Evolutionary conservation across 371 early-diverging fungal genomes (phyloP).

Genomic region (Mucor saturninus): DNA sequence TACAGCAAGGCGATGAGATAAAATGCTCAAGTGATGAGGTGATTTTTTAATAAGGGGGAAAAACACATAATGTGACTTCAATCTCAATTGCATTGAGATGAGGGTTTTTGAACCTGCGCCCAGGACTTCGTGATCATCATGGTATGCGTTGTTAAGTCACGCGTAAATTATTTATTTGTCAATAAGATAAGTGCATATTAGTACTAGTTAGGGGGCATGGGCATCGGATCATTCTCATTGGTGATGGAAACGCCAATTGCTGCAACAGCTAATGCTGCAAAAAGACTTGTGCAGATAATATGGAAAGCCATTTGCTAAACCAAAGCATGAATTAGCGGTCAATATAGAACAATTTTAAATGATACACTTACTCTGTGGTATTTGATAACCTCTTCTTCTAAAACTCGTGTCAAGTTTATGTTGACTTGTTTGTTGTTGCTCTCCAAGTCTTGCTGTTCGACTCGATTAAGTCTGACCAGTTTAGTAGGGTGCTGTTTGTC

Average conservation of each 20-base stretch:
- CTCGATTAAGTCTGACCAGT: background rate
- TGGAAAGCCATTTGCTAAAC: conserved; percentile 18
- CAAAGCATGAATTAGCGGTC: background rate
- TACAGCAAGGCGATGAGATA: background rate
- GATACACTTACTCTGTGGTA: conserved; percentile 12
- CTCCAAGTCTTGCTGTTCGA: conserved; percentile 6
- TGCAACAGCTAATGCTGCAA: conserved; percentile 1
- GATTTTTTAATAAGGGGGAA: too few species aligned
- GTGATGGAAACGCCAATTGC: conserved; percentile 12
- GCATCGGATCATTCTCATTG: conserved; percentile 18
- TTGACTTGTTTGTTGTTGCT: background rate
- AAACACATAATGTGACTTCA: too few species aligned
- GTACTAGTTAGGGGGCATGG: background rate
- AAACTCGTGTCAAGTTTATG: conserved; percentile 7
- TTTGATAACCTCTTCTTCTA: conserved; percentile 18
- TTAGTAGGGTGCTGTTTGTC: background rate
- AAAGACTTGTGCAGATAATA: conserved; percentile 1
- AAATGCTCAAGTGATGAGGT: background rate
- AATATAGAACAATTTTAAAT: background rate
- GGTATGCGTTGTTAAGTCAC: too few species aligned
- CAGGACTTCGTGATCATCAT: too few species aligned
- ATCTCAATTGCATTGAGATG: too few species aligned
- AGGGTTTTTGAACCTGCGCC: too few species aligned
- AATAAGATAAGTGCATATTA: background rate
- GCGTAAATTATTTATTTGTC: too few species aligned